A percentile compares a stretch with the other conserved stretches of the same genome.
Conservation (phyloP, 2,329 filamentous ascomycete species). For the Colletotrichum sp. region DNA sequence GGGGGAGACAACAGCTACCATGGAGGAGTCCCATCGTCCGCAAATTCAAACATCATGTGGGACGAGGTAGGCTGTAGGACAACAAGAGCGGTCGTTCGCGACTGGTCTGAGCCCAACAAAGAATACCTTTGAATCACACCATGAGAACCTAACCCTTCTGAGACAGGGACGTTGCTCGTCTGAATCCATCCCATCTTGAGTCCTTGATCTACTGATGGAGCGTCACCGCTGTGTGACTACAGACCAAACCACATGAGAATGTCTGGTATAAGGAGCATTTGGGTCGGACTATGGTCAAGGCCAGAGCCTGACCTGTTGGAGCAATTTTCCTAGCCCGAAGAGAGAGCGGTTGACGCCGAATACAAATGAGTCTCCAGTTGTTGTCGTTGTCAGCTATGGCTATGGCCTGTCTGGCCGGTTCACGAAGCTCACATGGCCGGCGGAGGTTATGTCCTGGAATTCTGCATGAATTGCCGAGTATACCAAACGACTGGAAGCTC, state of each 20-base stretch:
- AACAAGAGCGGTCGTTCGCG: background rate
- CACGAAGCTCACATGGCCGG: background rate
- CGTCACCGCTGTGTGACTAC: background rate
- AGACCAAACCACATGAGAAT: background rate
- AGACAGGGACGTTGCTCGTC: background rate
- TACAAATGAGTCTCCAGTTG: background rate
- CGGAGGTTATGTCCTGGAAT: background rate
- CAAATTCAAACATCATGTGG: background rate
- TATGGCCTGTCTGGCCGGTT: background rate
- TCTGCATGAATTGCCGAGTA: background rate
- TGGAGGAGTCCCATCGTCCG: background rate
- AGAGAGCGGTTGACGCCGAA: background rate
- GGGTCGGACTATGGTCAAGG: background rate
- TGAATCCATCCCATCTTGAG: background rate
- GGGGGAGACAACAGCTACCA: background rate
- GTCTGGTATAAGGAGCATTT: background rate
- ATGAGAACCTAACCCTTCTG: background rate
- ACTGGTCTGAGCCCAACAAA: background rate
- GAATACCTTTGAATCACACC: background rate
- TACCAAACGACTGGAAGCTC: background rate
- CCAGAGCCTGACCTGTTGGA: background rate
- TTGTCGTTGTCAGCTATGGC: background rate
- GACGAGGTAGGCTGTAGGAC: background rate
- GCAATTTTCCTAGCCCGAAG: background rate
- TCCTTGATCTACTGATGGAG: background rate